Percentiles rank a stretch among this genome's conserved stretches.
These are phyloP conservation scores for Fusarium haematococcum DNA, from an alignment of 2,329 filamentous ascomycete genomes.

Conservation along the genomic window DNA sequence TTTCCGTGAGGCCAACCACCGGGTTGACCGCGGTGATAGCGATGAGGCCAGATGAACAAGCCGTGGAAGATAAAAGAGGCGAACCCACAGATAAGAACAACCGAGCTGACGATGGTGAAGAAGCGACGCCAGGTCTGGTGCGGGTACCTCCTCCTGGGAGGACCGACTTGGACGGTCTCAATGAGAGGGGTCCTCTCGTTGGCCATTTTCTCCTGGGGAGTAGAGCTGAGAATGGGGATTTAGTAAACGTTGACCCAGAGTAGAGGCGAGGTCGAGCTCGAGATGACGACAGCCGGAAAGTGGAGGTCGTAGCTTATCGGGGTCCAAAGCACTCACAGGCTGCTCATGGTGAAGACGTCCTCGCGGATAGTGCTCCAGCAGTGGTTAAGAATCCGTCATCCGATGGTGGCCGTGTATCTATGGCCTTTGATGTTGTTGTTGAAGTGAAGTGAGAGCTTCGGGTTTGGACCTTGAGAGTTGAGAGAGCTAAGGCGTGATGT, in stretches of 20 bases:
- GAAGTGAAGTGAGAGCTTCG: conserved; percentile 13
- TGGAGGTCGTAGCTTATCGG: conserved; percentile 12
- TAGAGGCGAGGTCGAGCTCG: not conserved
- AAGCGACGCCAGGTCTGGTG: conserved; percentile 73
- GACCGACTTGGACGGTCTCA: conserved; percentile 68
- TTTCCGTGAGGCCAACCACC: conserved; percentile 45
- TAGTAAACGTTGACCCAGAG: conserved; percentile 1
- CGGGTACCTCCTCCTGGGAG: conserved; percentile 65
- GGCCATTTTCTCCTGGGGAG: conserved; percentile 49
- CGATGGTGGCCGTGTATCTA: not conserved
- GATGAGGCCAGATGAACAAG: conserved; percentile 55
- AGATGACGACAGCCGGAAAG: conserved; percentile 22
- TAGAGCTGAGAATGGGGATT: conserved; percentile 16
- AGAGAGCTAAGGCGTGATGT: conserved; percentile 37
- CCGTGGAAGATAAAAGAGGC: conserved; percentile 62
- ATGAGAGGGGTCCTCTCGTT: conserved; percentile 75
- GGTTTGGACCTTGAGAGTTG: conserved; percentile 1
- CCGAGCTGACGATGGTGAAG: conserved; percentile 71
- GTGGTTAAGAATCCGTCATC: conserved; percentile 15
- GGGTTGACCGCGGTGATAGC: conserved; percentile 49
- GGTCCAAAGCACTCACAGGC: conserved; percentile 35
- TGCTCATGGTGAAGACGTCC: conserved; percentile 34
- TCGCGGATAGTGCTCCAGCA: conserved; percentile 17
- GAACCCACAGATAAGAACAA: conserved; percentile 64
- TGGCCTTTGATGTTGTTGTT: conserved; percentile 5